Conservation (phyloP, 177 flowering plant species). For the Telopea speciosissima region DNA sequence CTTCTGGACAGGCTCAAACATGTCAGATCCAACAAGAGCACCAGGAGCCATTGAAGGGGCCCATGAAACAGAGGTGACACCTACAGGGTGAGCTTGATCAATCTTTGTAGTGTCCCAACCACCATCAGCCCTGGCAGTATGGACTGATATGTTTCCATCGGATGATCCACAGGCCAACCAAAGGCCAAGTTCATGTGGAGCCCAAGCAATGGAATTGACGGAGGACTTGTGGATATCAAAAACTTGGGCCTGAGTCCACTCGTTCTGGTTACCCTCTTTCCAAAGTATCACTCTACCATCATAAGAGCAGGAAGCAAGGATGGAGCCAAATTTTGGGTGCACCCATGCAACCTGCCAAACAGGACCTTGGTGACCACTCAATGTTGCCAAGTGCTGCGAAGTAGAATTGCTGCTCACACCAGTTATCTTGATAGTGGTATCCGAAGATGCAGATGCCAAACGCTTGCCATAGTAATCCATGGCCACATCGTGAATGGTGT, state of each 20-base stretch:
- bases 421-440: conserved; percentile 2
- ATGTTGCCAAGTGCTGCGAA: conserved; percentile 17
- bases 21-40: not conserved
- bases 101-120: not conserved
- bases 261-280: not conserved
- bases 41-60: not conserved
- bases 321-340: not conserved
- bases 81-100: not conserved
- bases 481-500: conserved; percentile 12
- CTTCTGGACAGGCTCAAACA: not conserved
- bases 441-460: conserved; percentile 8
- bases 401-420: conserved; percentile 10
- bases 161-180: not conserved
- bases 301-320: not conserved
- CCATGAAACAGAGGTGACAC: not conserved
- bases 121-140: not conserved
- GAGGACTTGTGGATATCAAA: not conserved
- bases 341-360: conserved; percentile 23
- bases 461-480: conserved; percentile 31
- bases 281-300: not conserved
- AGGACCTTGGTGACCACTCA: conserved; percentile 23
- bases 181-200: not conserved
- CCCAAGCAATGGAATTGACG: not conserved
- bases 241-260: not conserved
- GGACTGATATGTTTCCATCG: not conserved